Evolutionary conservation across 495 filamentous ascomycete genomes (phyloP).

Genomic region (Hapsidospora chrysogenum): DNA sequence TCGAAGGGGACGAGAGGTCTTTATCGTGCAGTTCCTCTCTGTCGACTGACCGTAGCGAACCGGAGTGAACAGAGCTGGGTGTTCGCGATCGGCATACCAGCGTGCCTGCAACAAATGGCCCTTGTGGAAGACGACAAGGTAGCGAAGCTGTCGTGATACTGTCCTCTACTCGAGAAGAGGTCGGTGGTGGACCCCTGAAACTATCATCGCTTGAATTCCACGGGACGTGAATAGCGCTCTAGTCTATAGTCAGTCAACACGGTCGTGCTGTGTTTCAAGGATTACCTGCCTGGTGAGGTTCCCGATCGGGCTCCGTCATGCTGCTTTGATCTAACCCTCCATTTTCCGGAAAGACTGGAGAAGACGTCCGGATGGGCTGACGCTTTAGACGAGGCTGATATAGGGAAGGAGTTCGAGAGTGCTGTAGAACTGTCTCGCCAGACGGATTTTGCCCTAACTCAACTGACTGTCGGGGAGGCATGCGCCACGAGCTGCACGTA

Average conservation of each 20-base stretch:
- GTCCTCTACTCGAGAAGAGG: constrained; percentile 15
- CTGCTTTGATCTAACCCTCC: constrained; percentile 29
- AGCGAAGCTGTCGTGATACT: constrained; percentile 20
- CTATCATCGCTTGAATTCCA: constrained; percentile 22
- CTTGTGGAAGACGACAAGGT: constrained; percentile 11
- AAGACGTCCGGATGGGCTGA: constrained; percentile 45
- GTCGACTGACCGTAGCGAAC: background rate
- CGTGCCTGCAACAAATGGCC: constrained; percentile 8
- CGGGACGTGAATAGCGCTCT: constrained; percentile 25
- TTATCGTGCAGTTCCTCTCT: constrained; percentile 3
- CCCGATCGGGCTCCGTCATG: constrained; percentile 31
- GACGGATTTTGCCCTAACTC: constrained; percentile 30
- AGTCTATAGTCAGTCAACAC: constrained; percentile 4
- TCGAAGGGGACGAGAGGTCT: constrained; percentile 7
- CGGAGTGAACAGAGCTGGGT: too few species aligned
- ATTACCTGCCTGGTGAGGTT: constrained; percentile 19
- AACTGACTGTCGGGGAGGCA: constrained; percentile 35
- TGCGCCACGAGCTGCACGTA: constrained; percentile 28
- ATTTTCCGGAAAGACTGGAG: constrained; percentile 39
- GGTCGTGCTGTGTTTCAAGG: background rate
- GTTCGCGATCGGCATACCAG: constrained; percentile 1
- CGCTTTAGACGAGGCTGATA: constrained; percentile 49
- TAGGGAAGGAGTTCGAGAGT: constrained; percentile 44
- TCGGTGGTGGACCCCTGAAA: constrained; percentile 14
- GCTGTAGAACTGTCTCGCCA: constrained; percentile 20